Evolutionary conservation across 2,329 filamentous ascomycete species (phyloP), one percentile per base, ranked within the genome.

Genomic region (Cladosporium cucumerinum): DNA sequence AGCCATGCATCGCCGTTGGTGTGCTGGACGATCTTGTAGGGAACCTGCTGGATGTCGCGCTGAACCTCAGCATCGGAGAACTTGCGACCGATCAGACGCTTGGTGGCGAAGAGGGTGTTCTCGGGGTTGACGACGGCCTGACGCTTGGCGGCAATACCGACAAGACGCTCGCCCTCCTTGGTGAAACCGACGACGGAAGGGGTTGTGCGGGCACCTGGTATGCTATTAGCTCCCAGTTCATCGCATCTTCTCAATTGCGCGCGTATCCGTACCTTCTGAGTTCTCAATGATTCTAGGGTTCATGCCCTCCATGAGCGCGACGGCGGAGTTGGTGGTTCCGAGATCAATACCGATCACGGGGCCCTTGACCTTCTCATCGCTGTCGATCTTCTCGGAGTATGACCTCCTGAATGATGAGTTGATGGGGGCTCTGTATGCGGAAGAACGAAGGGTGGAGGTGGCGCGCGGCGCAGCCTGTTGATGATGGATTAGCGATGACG

Each of bases 21-120:
- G 87, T 97, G 94, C 84, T 97, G 93, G 66, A 97, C 89, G 73
- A 98, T 97, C 88, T 97, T 97, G 87, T 97, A 98, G 67, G 94
- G 94, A 14, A 98, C 93, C 82, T 97, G 92, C 84, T 96, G 93
- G 78, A 98, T 91, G 78, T 98, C 94, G 76, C 93, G 91, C 86
- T 98, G 94, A 66, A 96, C 92, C 85, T 98, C 94, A 71, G 84
- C 78, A 74, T 98, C 94, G 79, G 87, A 92, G 86, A 94, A 98
- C 85, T 97, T 97, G 80, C 94, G 92, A 77, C 94, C 94, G 80
- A 98, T 97, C 79, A 98, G 88, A 87, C 94, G 92, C 89, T 98
- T 98, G 71, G 94, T 97, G 79, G 93, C 94, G 80, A 97, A 98
- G 66, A 98, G 88, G 65, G 94, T 98, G 86, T 97, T 97, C 82